Evolutionary conservation across 2,329 filamentous ascomycete species (phyloP), one percentile per base, ranked within the genome.

Genomic region (Chaetomium sp.): DNA sequence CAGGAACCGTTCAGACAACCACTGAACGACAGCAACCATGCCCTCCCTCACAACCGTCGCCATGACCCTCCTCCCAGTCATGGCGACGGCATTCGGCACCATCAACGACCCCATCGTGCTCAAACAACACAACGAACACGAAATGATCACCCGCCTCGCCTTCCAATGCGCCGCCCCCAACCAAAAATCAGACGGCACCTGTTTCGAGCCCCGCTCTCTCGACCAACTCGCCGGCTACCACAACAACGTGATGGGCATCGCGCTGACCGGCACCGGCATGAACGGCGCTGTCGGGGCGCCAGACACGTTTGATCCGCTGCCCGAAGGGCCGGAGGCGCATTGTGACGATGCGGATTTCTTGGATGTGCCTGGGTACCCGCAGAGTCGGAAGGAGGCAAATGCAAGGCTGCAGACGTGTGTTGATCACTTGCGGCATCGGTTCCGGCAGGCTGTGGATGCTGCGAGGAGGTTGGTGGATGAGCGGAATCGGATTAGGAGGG

Each of bases 71-170:
- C 10, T 52, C 6, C 1, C 11, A 6, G 50, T 12, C 3, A 11
- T 50, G 14, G 52, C 41, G 3, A 45, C 54, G 2, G 52, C 57
- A 0, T 64, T 64, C 14, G 62, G 61, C 9, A 64, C 62, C 33
- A 62, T 64, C 52, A 64, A 64, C 54, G 62, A 55, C 33, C 62
- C 62, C 5, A 36, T 51, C 5, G 33, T 64, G 8, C 49, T 64
- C 32, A 56, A 57, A 5, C 62, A 64, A 49, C 59, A 64, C 55
- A 64, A 64, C 48, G 62, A 64, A 52, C 62, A 64, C 50, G 62
- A 64, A 43, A 62, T 64, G 58, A 59, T 64, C 40, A 64, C 62
- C 6, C 61, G 62, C n/a, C 27, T 63, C 45, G 61, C 62, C 5
- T 63, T 64, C 42, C 62, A 62, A 48, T 64, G 62, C 37, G 48